A percentile compares a stretch with the other conserved stretches of the same genome.
Evolutionary conservation across 2,329 filamentous ascomycete species (phyloP).

Genomic region (Elsinoe fawcettii): DNA sequence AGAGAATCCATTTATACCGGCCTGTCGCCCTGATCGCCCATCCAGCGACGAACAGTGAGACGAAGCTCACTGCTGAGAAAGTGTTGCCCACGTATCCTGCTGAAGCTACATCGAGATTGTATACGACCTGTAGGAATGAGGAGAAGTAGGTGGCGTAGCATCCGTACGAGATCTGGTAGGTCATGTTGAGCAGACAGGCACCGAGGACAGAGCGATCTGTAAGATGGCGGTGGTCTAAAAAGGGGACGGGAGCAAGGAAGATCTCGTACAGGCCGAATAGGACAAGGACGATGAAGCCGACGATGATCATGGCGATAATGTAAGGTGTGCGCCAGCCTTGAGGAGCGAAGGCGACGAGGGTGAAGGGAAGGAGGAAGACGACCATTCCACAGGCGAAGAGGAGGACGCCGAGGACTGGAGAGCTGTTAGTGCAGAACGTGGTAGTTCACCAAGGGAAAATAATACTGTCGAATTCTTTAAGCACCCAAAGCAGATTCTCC

Average conservation of each 20-base stretch:
- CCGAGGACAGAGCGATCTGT: conserved; percentile 44
- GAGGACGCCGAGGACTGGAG: conserved; percentile 48
- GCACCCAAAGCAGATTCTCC: conserved; percentile 46
- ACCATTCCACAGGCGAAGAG: conserved; percentile 53
- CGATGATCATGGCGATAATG: conserved; percentile 36
- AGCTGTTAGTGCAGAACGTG: not conserved
- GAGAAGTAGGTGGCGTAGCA: conserved; percentile 35
- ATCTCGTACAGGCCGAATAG: conserved; percentile 34
- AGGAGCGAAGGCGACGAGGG: conserved; percentile 37
- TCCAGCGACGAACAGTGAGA: conserved; percentile 25
- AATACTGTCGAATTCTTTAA: conserved; percentile 53
- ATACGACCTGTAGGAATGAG: conserved; percentile 35
- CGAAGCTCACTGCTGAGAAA: conserved; percentile 29
- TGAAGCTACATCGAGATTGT: conserved; percentile 26
- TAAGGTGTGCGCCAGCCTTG: conserved; percentile 28
- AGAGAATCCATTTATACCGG: conserved; percentile 31
- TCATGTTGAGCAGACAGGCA: conserved; percentile 43
- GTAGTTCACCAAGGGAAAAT: conserved; percentile 20
- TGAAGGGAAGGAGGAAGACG: conserved; percentile 61
- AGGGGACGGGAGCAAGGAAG: conserved; percentile 33
- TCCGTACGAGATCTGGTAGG: conserved; percentile 24
- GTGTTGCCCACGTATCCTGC: conserved; percentile 34
- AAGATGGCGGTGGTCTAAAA: conserved; percentile 40
- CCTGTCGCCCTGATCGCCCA: conserved; percentile 28
- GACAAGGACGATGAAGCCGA: conserved; percentile 31